Evolutionary conservation across 2,329 filamentous ascomycete genomes (phyloP), one percentile per base, ranked within the genome.

Genomic region (Trichoderma atroviride): DNA sequence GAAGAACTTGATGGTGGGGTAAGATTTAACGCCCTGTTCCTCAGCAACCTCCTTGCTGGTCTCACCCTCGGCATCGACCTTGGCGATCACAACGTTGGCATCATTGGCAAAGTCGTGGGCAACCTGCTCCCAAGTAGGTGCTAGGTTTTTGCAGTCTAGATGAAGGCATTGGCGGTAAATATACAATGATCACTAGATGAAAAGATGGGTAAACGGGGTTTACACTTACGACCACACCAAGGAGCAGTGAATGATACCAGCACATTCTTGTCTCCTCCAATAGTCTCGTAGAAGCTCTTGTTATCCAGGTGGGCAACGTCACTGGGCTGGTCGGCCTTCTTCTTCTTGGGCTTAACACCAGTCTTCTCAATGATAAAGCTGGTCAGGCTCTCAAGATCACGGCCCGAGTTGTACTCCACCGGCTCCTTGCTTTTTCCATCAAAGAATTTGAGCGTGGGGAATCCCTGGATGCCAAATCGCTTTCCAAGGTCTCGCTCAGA

Each of bases 1-100:
- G 88, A 97, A 99, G 88, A 91, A 99, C 85, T 97, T 97, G 85
- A 99, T 97, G 72, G 96, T 99, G 61, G 96, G 96, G 86, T 96
- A 99, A 43, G 91, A 93, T 68, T 87, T 87, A 74, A 99, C 88
- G 71, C 90, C 93, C 78, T 96, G 90, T 63, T 90, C 89, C 78
- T 88, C 82, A 63, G 94, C 91, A 61, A 90, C 89, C 56, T 87
- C 87, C 83, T 97, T 97, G 81, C 91, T 89, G 81, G 93, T 93
- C 75, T 92, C 89, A 35, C 91, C 89, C 83, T 99, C 95, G 77
- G 93, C 94, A 78, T 99, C 95, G 71, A 99, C 91, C 85, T 99
- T 98, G 81, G 94, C 96, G 77, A 99, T 89, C 56, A 97, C 79
- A 72, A 99, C 93, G 73, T 87, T 85, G 70, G 89, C 82, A 77